These are phyloP conservation scores for Colletotrichum cordylinicola DNA, from an alignment of 2,329 filamentous ascomycete species.

Conservation along the genomic window DNA sequence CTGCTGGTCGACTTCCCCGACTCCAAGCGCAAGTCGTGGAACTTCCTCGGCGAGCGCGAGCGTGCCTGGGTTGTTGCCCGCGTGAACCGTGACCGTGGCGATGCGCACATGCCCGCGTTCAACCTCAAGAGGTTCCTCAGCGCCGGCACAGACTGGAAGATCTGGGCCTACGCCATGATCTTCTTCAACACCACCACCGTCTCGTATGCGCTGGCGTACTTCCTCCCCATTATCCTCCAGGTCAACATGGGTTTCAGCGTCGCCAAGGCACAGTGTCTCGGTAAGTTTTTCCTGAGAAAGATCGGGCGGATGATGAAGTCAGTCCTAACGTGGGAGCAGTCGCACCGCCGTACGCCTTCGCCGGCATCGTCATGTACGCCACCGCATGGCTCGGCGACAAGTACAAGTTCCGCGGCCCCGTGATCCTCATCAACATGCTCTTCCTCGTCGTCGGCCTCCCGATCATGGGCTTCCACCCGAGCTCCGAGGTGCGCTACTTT, in stretches of 20 bases:
- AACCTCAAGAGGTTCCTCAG: constrained; percentile 50
- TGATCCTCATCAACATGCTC: constrained; percentile 70
- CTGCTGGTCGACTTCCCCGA: constrained; percentile 71
- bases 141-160: constrained; percentile 56
- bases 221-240: constrained; percentile 76
- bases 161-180: constrained; percentile 68
- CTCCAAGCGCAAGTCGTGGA: constrained; percentile 53
- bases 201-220: constrained; percentile 79
- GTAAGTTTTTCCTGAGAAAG: background rate
- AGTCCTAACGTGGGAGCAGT: constrained; percentile 34
- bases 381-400: constrained; percentile 71
- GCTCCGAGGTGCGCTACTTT: constrained; percentile 68
- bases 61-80: constrained; percentile 56
- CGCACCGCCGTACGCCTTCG: constrained; percentile 72
- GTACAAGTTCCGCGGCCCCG: constrained; percentile 68
- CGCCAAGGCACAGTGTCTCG: constrained; percentile 69
- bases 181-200: constrained; percentile 74
- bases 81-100: constrained; percentile 63
- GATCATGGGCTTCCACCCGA: constrained; percentile 72
- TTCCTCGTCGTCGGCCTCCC: constrained; percentile 72
- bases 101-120: constrained; percentile 61
- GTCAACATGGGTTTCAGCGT: constrained; percentile 68
- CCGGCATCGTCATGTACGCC: constrained; percentile 65
- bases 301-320: background rate
- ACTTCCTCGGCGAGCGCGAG: constrained; percentile 59